A percentile compares a stretch with the other conserved stretches of the same genome.
Conservation (phyloP, 176 grass and related monocot genomes). For the Raddia distichophylla region DNA sequence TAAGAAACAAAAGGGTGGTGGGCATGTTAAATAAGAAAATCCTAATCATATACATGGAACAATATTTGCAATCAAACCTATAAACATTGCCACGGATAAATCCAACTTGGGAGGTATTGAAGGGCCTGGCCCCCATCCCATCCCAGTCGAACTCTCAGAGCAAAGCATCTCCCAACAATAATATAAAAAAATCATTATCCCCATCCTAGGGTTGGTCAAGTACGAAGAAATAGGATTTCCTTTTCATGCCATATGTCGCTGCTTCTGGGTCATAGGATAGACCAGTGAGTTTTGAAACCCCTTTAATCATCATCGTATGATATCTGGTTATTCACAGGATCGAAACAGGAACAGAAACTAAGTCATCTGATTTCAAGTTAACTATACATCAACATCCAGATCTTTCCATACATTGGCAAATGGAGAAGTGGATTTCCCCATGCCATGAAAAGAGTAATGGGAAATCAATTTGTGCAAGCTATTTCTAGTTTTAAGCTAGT, state of each 20-base stretch:
- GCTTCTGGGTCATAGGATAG: not conserved
- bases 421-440: not conserved
- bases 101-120: not conserved
- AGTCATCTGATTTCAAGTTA: not conserved
- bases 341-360: not conserved
- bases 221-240: too few relatives aligned
- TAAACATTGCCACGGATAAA: not conserved
- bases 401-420: not conserved
- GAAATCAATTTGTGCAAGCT: not conserved
- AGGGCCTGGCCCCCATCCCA: too few relatives aligned
- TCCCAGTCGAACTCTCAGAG: too few relatives aligned
- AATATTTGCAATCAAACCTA: not conserved
- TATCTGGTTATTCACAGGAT: not conserved
- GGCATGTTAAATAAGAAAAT: not conserved
- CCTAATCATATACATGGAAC: not conserved
- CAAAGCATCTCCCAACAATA: too few relatives aligned
- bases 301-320: not conserved
- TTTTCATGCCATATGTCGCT: not conserved
- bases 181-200: too few relatives aligned
- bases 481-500: constrained; percentile 1
- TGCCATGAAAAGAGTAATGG: not conserved
- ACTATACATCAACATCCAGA: not conserved
- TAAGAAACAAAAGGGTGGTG: not conserved
- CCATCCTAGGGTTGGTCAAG: too few relatives aligned
- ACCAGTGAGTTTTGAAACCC: not conserved